Evolutionary conservation across 768 basidiomycete species (phyloP), one percentile per base, ranked within the genome.

Genomic region (Rossbeevera mucosa): DNA sequence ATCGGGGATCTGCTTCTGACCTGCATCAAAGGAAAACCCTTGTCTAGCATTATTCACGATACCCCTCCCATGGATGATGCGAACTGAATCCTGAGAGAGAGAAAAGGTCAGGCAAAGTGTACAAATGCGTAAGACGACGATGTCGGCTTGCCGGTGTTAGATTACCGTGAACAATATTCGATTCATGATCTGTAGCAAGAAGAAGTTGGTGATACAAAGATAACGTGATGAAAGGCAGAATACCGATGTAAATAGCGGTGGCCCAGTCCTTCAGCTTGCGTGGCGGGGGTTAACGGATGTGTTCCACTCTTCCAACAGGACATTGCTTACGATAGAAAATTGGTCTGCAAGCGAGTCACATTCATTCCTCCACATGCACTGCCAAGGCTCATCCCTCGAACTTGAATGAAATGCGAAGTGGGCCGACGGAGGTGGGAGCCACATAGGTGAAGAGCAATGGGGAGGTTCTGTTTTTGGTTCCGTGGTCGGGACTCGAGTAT

Each of bases 211-310:
- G 28, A 24, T n/a, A 11, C n/a, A 24, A 11, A 4, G 24, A 36
- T 18, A 20, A 26, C 12, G 40, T 11, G 13, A 16, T 13, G 1
- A 33, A 25, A 20, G 16, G 40, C 30, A 24, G 8, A 5, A 33
- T 20, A 42, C 56, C 3, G 11, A 57, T 21, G 20, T 2, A 9
- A 24, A 57, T 46, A n/a, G 26, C 25, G n/a, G 30, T 45, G n/a
- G 50, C 56, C 55, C 55, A 57, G 29, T 57, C 50, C 4, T 31
- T 7, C 13, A 57, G 20, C 44, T 45, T 12, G 28, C 29, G 18
- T 6, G 6, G 5, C 22, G 14, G 11, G 20, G 20, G 24, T 45
- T 9, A 45, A 12, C n/a, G 4, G n/a, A n/a, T n/a, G n/a, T n/a
- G 13, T 14, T 12, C 20, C 28, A n/a, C 11, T 28, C 40, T 52